Conservation (phyloP, 2,329 filamentous ascomycete genomes). For the Parascedosporium putredinis region DNA sequence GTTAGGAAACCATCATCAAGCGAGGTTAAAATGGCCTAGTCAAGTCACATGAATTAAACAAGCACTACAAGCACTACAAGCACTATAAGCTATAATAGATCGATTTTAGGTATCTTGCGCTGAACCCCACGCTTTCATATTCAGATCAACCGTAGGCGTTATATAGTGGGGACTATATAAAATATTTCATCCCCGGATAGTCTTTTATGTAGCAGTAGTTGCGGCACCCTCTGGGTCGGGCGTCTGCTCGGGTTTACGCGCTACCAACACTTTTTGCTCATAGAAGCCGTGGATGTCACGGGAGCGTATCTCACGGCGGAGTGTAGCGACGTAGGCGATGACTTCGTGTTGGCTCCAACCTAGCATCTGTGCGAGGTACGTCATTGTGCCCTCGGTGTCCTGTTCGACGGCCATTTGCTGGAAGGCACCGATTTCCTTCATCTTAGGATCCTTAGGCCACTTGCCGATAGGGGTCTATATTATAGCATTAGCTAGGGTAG, state of each 20-base stretch:
- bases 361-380: slow-evolving; percentile 20
- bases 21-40: too few relatives aligned
- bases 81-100: too few relatives aligned
- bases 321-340: slow-evolving; percentile 20
- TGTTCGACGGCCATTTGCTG: slow-evolving; percentile 19
- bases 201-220: too few relatives aligned
- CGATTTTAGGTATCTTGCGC: too few relatives aligned
- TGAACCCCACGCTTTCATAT: too few relatives aligned
- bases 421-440: slow-evolving; percentile 14
- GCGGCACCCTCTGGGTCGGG: not conserved
- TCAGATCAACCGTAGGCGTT: too few relatives aligned
- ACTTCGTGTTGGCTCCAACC: slow-evolving; percentile 22
- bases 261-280: slow-evolving; percentile 16
- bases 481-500: not conserved
- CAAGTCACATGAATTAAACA: too few relatives aligned
- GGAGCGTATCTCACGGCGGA: slow-evolving; percentile 18
- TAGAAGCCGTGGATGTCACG: slow-evolving; percentile 16
- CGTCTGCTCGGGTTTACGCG: slow-evolving; percentile 13
- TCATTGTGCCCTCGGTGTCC: slow-evolving; percentile 20
- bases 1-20: too few relatives aligned
- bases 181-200: too few relatives aligned
- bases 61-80: too few relatives aligned
- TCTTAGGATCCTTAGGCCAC: slow-evolving; percentile 15
- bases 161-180: too few relatives aligned
- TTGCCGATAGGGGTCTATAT: slow-evolving; percentile 11